Conservation (phyloP, 768 basidiomycete genomes). For the Leccinum pellstonianum region DNA sequence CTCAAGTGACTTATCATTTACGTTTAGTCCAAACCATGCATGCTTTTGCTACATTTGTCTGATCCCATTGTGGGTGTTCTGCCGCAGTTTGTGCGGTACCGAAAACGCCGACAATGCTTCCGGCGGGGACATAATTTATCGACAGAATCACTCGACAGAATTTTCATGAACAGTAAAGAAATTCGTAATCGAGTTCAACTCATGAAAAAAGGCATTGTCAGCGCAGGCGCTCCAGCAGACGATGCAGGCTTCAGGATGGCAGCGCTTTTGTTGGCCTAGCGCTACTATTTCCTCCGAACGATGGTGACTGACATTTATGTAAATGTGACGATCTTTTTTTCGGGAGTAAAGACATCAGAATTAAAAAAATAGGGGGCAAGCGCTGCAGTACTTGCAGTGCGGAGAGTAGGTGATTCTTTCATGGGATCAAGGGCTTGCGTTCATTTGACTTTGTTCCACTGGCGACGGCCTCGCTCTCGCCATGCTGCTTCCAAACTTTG, state of each 20-base stretch:
- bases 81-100: not conserved
- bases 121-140: not conserved
- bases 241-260: not conserved
- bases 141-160: too few species aligned
- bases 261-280: not conserved
- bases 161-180: not conserved
- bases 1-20: too few species aligned
- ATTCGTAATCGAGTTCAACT: not conserved
- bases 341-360: not conserved
- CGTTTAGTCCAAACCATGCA: too few species aligned
- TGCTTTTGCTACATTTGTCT: too few species aligned
- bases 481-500: slow-evolving; percentile 1
- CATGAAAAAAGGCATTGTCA: not conserved
- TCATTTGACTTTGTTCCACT: not conserved
- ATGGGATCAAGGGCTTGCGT: too few species aligned
- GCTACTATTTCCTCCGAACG: not conserved
- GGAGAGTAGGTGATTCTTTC: not conserved
- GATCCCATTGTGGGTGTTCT: not conserved
- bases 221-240: not conserved
- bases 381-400: not conserved
- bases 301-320: not conserved
- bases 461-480: not conserved
- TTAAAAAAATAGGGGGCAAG: not conserved
- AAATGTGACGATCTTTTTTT: not conserved
- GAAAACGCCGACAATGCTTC: not conserved